phyloP scores from a whole-genome alignment of 805 yeast species.

The Monosporozyma aquatica region DNA sequence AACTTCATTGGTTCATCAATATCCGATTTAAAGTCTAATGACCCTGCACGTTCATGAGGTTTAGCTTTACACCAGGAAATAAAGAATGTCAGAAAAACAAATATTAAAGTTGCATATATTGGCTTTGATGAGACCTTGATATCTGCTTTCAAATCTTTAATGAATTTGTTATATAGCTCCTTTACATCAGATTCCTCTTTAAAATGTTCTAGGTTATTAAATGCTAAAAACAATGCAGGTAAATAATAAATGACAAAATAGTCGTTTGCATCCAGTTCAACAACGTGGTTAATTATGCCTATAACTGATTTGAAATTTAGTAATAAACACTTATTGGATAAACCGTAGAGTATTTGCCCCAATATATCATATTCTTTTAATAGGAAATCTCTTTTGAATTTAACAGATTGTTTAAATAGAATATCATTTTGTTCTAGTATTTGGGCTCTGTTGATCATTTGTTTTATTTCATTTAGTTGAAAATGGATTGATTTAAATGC shows the following conservation, averaged over 20 bases:
- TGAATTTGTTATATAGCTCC: slow-evolving; percentile 31
- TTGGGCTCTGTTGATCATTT: slow-evolving; percentile 41
- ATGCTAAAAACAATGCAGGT: slow-evolving; percentile 46
- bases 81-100: slow-evolving; percentile 48
- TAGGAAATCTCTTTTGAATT: slow-evolving; percentile 53
- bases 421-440: slow-evolving; percentile 43
- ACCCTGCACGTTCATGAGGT: slow-evolving; percentile 33
- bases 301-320: slow-evolving; percentile 30
- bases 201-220: slow-evolving; percentile 32
- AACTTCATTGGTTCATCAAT: slow-evolving; percentile 52
- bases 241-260: slow-evolving; percentile 53
- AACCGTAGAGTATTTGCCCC: slow-evolving; percentile 54
- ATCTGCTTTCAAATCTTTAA: slow-evolving; percentile 33
- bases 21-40: slow-evolving; percentile 45
- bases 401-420: slow-evolving; percentile 39
- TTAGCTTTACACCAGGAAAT: slow-evolving; percentile 57
- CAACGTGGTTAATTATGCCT: slow-evolving; percentile 38
- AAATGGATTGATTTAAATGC: slow-evolving; percentile 53
- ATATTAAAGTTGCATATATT: slow-evolving; percentile 38
- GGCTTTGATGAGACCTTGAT: slow-evolving; percentile 38
- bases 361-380: slow-evolving; percentile 61
- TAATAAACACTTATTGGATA: slow-evolving; percentile 33
- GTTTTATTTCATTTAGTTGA: slow-evolving; percentile 46
- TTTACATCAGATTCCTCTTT: slow-evolving; percentile 35
- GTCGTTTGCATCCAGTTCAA: slow-evolving; percentile 50